Evolutionary conservation across 768 basidiomycete genomes (phyloP).

Genomic region (Paxillus ammoniavirescens): DNA sequence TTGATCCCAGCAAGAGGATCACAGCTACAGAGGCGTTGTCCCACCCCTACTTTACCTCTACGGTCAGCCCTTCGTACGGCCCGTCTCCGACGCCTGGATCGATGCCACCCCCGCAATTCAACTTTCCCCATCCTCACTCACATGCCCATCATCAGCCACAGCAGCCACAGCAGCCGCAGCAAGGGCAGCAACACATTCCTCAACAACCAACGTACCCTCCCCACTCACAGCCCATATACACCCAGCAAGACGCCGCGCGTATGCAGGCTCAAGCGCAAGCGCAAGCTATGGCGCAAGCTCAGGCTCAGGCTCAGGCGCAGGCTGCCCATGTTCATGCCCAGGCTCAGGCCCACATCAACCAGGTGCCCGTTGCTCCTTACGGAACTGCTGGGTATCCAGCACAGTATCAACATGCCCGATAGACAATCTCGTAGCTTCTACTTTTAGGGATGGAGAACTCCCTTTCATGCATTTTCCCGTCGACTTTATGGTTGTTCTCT

Average conservation of each 20-base stretch:
- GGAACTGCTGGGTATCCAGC: constrained; percentile 25
- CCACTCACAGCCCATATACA: constrained; percentile 34
- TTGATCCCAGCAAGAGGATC: constrained; percentile 90
- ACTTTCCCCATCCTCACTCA: constrained; percentile 63
- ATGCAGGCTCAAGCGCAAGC: constrained; percentile 43
- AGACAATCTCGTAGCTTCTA: background rate
- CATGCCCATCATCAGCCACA: constrained; percentile 41
- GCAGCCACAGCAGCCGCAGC: constrained; percentile 36
- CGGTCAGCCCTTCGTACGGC: constrained; percentile 34
- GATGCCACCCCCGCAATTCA: constrained; percentile 68
- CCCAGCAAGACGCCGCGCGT: constrained; percentile 31
- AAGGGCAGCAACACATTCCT: constrained; percentile 37
- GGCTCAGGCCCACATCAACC: constrained; percentile 34
- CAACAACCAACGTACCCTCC: constrained; percentile 32
- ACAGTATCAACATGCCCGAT: constrained; percentile 33
- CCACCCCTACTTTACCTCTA: constrained; percentile 86
- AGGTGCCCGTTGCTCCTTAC: constrained; percentile 20
- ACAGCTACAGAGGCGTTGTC: constrained; percentile 88
- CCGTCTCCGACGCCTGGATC: constrained; percentile 44
- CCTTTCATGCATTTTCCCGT: background rate
- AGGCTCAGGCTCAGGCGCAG: constrained; percentile 35
- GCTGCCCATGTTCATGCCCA: constrained; percentile 42
- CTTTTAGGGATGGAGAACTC: background rate
- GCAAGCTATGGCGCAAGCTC: constrained; percentile 38
- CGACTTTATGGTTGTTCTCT: background rate